phyloP scores from a whole-genome alignment of 257 asterid species.

The Echites panduratus region DNA sequence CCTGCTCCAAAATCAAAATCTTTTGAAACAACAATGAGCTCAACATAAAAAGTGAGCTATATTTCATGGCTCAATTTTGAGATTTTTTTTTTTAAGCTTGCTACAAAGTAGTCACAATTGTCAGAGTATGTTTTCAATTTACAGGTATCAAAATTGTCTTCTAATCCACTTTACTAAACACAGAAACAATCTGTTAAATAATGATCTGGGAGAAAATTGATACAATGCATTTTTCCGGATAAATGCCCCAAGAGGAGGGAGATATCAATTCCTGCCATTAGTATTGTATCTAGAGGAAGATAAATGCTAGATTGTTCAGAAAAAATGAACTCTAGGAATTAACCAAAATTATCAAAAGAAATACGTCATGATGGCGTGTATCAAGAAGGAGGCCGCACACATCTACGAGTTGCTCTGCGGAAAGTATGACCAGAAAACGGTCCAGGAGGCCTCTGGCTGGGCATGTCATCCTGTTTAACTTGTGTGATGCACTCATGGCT shows the following conservation, averaged over 20 bases:
- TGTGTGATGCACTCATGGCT: not conserved
- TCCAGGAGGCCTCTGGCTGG: not conserved
- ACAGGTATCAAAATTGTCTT: not conserved
- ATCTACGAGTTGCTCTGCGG: not conserved
- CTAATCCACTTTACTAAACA: not conserved
- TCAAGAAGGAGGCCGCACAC: not conserved
- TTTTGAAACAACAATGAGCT: not conserved
- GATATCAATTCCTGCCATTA: not conserved
- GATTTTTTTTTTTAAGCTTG: not conserved
- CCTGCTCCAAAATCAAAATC: not conserved
- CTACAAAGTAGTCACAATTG: not conserved
- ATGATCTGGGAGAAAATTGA: too few species aligned
- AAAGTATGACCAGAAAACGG: not conserved
- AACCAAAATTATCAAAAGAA: too few species aligned
- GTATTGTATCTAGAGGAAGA: not conserved
- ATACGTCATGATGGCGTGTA: not conserved
- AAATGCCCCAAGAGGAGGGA: not conserved
- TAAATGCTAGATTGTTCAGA: not conserved
- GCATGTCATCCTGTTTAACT: not conserved
- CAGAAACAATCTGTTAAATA: not conserved
- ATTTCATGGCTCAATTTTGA: not conserved
- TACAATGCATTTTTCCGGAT: not conserved
- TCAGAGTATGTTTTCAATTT: not conserved
- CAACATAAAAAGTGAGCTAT: not conserved
- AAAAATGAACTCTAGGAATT: not conserved